Evolutionary conservation across 139 green algal species (phyloP).

Genomic region (Chlamydomonas schloesseri): DNA sequence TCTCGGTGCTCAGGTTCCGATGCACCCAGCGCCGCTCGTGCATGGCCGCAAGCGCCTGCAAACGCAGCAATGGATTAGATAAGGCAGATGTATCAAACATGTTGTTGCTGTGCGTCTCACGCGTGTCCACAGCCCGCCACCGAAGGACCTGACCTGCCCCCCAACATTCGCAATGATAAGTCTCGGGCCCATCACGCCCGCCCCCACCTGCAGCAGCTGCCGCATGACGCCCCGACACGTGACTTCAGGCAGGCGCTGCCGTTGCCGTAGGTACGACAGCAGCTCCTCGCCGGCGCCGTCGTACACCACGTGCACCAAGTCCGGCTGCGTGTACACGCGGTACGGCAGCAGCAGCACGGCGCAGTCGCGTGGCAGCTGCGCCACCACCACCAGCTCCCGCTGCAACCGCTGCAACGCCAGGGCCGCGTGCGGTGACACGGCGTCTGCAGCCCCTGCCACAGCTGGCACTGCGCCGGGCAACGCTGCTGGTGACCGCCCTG

Average conservation of each 20-base stretch:
- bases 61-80: too few relatives aligned
- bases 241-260: conserved; percentile 9
- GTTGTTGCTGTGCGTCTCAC: too few relatives aligned
- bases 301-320: conserved; percentile 25
- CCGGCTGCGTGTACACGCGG: conserved; percentile 3
- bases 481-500: too few relatives aligned
- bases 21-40: conserved; percentile 32
- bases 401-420: neutral
- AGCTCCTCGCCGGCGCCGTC: conserved; percentile 10
- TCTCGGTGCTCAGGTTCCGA: conserved; percentile 29
- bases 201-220: conserved; percentile 37
- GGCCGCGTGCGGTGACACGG: neutral
- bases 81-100: too few relatives aligned
- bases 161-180: too few relatives aligned
- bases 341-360: conserved; percentile 29
- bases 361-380: neutral
- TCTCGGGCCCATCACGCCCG: too few relatives aligned
- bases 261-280: neutral
- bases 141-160: too few relatives aligned
- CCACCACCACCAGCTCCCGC: neutral
- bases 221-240: conserved; percentile 2
- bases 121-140: too few relatives aligned
- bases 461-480: too few relatives aligned
- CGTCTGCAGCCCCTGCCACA: neutral
- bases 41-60: conserved; percentile 5